These are phyloP conservation scores for Copromyces sp. DNA, from an alignment of 495 filamentous ascomycete genomes.

Conservation along the genomic window DNA sequence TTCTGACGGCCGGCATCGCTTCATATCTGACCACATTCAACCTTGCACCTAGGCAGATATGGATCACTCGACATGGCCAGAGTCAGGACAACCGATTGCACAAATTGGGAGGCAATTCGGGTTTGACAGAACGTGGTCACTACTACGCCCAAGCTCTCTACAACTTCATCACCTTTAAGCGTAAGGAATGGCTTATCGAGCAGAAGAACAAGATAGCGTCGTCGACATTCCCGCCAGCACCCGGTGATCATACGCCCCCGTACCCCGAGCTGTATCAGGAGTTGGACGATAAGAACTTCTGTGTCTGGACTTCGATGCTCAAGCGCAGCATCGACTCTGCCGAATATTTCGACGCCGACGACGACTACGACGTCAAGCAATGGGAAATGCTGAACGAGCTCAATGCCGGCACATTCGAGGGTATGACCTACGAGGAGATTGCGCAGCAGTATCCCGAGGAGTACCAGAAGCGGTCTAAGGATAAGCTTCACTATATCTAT, in stretches of 20 bases:
- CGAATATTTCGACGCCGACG: conserved; percentile 76
- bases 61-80: conserved; percentile 93
- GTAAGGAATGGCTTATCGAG: conserved; percentile 63
- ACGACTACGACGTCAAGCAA: conserved; percentile 95
- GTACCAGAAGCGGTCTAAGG: conserved; percentile 57
- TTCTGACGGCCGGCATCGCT: conserved; percentile 79
- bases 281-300: conserved; percentile 75
- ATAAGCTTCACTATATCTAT: conserved; percentile 91
- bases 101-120: conserved; percentile 77
- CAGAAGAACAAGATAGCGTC: conserved; percentile 62
- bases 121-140: conserved; percentile 64
- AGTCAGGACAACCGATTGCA: conserved; percentile 68
- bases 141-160: conserved; percentile 63
- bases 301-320: conserved; percentile 97
- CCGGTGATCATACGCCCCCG: conserved; percentile 86
- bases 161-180: conserved; percentile 65
- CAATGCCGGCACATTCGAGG: conserved; percentile 84
- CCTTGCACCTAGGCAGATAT: conserved; percentile 86
- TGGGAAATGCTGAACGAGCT: conserved; percentile 98
- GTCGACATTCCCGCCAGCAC: conserved; percentile 67
- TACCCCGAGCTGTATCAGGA: conserved; percentile 70
- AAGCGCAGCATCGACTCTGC: conserved; percentile 76
- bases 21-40: conserved; percentile 96
- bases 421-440: conserved; percentile 89
- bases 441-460: conserved; percentile 62